A percentile compares a stretch with the other conserved stretches of the same genome.
Evolutionary conservation across 345 rosid species (phyloP).

Genomic region (Iberis pinnata): DNA sequence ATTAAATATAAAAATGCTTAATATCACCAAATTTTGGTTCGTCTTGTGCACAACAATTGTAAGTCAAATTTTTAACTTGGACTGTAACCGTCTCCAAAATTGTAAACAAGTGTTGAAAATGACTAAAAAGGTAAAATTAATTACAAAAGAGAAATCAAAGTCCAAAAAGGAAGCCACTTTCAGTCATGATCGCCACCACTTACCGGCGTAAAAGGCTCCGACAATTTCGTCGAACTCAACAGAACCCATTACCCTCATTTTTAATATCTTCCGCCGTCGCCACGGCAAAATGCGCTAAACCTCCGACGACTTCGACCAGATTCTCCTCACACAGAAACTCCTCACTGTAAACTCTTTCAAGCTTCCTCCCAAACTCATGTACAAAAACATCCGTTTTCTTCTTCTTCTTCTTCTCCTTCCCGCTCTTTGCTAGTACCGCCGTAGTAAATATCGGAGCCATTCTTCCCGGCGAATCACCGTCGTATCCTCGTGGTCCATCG

Average conservation of each 20-base stretch:
- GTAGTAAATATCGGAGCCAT: slow-evolving; percentile 85
- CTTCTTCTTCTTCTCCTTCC: slow-evolving; percentile 20
- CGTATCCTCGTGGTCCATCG: slow-evolving; percentile 77
- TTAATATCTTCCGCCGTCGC: slow-evolving; percentile 16
- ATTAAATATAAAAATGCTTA: no score
- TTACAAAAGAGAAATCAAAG: slow-evolving; percentile 22
- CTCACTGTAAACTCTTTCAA: slow-evolving; percentile 58
- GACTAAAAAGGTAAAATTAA: no score
- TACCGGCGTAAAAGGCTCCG: slow-evolving; percentile 23
- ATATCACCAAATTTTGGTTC: no score
- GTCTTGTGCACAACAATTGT: no score
- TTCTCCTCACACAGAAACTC: slow-evolving; percentile 78
- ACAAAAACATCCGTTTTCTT: slow-evolving; percentile 68
- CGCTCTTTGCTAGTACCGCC: slow-evolving; percentile 68
- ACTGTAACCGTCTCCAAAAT: no score
- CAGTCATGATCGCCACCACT: slow-evolving; percentile 26
- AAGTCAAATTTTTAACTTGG: no score
- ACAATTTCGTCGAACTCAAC: slow-evolving; percentile 36
- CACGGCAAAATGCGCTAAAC: slow-evolving; percentile 52
- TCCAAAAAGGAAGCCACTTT: slow-evolving; percentile 16
- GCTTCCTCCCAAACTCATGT: slow-evolving; percentile 61
- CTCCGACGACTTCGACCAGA: slow-evolving; percentile 43
- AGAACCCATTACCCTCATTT: slow-evolving; percentile 34
- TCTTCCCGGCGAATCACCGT: slow-evolving; percentile 56
- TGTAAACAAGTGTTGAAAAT: no score